A percentile compares a stretch with the other conserved stretches of the same genome.
These are phyloP conservation scores for Beauveria medogensis DNA, from an alignment of 2,329 filamentous ascomycete genomes.

Conservation along the genomic window DNA sequence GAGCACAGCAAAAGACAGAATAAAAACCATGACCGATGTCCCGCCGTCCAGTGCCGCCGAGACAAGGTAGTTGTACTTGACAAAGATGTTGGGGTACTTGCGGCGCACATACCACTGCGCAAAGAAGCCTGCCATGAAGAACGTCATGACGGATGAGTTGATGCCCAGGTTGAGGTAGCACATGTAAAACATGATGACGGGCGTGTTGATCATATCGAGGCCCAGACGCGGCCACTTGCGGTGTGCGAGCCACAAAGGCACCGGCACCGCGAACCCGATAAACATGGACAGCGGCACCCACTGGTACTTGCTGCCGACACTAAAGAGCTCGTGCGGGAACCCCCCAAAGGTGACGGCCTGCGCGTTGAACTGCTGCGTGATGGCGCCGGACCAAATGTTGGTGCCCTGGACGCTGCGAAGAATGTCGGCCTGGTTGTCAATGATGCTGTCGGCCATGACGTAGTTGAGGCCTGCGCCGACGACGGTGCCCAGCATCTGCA, in stretches of 20 bases:
- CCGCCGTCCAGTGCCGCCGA: conserved; percentile 17
- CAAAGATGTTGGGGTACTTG: conserved; percentile 18
- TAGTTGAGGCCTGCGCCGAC: conserved; percentile 37
- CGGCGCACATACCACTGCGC: conserved; percentile 22
- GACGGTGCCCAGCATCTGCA: conserved; percentile 33
- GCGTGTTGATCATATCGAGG: conserved; percentile 29
- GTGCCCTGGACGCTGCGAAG: conserved; percentile 30
- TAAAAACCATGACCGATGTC: conserved; percentile 17
- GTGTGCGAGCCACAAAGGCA: conserved; percentile 30
- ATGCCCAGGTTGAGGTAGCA: conserved; percentile 32
- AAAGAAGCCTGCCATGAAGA: conserved; percentile 27
- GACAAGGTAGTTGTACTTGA: conserved; percentile 20
- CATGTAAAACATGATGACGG: conserved; percentile 34
- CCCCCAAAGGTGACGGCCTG: conserved; percentile 20
- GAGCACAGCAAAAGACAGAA: conserved; percentile 16
- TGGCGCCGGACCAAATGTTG: conserved; percentile 37
- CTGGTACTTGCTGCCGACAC: conserved; percentile 12
- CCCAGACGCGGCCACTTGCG: conserved; percentile 20
- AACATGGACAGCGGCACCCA: conserved; percentile 15
- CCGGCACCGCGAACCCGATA: conserved; percentile 26
- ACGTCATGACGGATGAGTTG: conserved; percentile 26
- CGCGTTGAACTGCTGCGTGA: conserved; percentile 38
- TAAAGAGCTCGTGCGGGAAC: conserved; percentile 17
- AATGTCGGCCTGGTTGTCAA: conserved; percentile 32
- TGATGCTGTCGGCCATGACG: conserved; percentile 36